Evolutionary conservation across 2,329 filamentous ascomycete genomes (phyloP).

Genomic region (Calonectria pauciramosa): DNA sequence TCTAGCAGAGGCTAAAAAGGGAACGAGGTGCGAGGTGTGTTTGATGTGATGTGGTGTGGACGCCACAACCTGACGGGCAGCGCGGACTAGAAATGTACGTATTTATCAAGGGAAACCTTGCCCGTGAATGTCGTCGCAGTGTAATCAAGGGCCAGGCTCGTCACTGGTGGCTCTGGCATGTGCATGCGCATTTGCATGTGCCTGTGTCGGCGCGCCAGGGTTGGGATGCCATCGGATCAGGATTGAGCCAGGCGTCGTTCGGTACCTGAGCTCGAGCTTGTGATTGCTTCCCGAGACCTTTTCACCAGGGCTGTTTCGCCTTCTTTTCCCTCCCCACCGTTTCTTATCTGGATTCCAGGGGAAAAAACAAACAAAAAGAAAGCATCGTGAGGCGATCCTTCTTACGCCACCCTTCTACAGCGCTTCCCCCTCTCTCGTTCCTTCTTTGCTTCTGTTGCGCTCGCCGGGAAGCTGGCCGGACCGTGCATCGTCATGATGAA

Average conservation of each 20-base stretch:
- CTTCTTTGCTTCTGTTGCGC: neutral
- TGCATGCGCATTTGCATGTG: constrained; percentile 29
- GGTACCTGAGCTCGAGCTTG: constrained; percentile 17
- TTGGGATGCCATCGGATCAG: constrained; percentile 13
- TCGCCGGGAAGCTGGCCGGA: neutral
- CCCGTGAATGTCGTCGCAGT: constrained; percentile 1
- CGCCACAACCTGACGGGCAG: constrained; percentile 39
- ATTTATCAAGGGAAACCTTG: constrained; percentile 20
- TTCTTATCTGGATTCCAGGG: neutral
- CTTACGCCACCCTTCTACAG: neutral
- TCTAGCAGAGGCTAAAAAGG: constrained; percentile 42
- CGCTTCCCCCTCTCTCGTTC: neutral
- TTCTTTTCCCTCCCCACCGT: neutral
- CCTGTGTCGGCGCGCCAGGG: constrained; percentile 6
- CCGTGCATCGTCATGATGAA: constrained; percentile 11
- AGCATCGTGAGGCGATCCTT: neutral
- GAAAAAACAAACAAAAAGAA: neutral
- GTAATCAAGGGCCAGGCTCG: neutral
- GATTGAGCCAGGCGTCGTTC: constrained; percentile 1
- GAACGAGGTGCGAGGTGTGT: constrained; percentile 28
- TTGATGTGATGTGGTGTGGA: constrained; percentile 38
- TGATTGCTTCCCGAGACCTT: constrained; percentile 10
- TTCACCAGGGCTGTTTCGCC: neutral
- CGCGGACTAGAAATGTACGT: constrained; percentile 24
- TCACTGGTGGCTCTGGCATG: constrained; percentile 26